Evolutionary conservation across 2,329 filamentous ascomycete species (phyloP), one percentile per base, ranked within the genome.

Genomic region (Hymenoscyphus linearis): DNA sequence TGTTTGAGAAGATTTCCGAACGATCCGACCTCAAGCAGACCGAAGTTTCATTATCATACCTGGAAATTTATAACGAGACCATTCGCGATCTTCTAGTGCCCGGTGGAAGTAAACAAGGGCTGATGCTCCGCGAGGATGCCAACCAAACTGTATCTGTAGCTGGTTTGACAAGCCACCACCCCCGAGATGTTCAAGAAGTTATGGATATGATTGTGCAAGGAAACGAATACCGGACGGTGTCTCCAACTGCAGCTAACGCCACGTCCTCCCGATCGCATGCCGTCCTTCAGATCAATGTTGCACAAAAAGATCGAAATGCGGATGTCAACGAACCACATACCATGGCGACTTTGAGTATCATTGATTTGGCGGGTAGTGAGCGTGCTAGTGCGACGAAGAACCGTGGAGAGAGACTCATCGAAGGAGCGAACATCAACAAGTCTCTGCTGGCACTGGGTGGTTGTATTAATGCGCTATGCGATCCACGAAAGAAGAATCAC

Each of bases 351-450:
- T 82, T 99, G 52, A 98, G 93, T 73, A 98, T 99, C 70, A 99
- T 99, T 74, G 95, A 99, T 78, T 79, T 99, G 69, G 95, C 95
- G 4, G 95, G 95, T 57, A 98, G 93, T 67, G 95, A 99, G 76
- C 86, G 95, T 69, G 95, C 95, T 1, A 97, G 93, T 61, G 95
- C 93, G 26, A 99, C 95, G 22, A 96, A 97, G 78, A 99, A 99
- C 75, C 82, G 95, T 59, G 95, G 95, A 60, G 93, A 96, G 73
- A 84, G 95, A 40, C 79, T 99, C 40, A 81, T 93, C 14, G 95
- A 99, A 76, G 95, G 95, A 65, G 95, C 95, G 70, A 99, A 99
- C 76, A 99, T 99, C 84, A 99, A 99, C 84, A 97, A 98, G 73
- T 99, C 95, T 1, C 82, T 99, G 2, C 85, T 99, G 16, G 93